Base-by-base conservation (phyloP, 768 basidiomycete genomes). In the Candolleomyces efflorescens region DNA sequence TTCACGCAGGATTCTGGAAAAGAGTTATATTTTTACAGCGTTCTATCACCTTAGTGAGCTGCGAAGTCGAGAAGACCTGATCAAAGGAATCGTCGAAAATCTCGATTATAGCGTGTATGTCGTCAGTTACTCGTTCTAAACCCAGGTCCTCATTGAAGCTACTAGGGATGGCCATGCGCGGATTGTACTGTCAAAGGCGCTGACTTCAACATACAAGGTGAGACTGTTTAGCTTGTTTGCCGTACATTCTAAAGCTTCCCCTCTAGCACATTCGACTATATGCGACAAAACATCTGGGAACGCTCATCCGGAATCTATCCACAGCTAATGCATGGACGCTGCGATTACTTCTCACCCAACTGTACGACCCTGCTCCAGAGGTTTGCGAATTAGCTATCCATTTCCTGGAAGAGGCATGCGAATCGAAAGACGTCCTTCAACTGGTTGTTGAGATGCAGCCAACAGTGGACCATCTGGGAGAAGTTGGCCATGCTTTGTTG, bases 11-110 rank as follows among this genome's bases (percentile, higher is more conserved):
- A 73, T 98, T 13, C 73, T 99, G 70, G 94, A 97, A 71, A 90
- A 90, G 64, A 89, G 89, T 72, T 91, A 90, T 65, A 82, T 98
- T 24, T 98, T 98, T 70, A 98, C 94, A 0, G 89, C 92, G 0
- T 95, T 98, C 70, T 98, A 98, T 68, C 95, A 94, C 67, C 73
- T 98, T 45, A 92, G 89, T 66, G 97, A 98, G 67, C 79, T 98
- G 37, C 81, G 89, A 23, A 90, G 89, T 70, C 81, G 97, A 38
- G 94, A 98, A 66, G 95, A 98, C 67, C 77, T 99, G 46, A 91
- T 95, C 58, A 92, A 88, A 64, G 87, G 85, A 1, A 92, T 97
- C 62, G 89, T 98, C 39, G 92, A 94, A 64, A 91, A 91, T 63
- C 75, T 97, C 38, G 94, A 98, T 68, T 99, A 98, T 60, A 85